phyloP scores from a whole-genome alignment of 805 yeast species.

The Pichia cabralensis region DNA sequence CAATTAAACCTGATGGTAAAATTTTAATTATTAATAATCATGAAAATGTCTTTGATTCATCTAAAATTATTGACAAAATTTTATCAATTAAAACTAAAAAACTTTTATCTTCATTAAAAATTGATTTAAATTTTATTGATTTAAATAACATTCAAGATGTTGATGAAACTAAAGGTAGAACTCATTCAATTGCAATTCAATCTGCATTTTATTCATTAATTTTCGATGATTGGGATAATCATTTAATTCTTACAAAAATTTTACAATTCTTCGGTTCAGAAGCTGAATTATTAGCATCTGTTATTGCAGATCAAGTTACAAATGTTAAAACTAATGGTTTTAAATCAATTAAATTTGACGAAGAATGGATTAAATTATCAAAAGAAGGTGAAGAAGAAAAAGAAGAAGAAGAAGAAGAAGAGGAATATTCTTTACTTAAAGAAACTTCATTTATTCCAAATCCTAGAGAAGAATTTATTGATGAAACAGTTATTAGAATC shows the following conservation, averaged over 20 bases:
- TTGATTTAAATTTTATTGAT: slow-evolving; percentile 51
- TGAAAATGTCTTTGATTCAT: slow-evolving; percentile 31
- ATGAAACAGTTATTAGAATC: slow-evolving; percentile 31
- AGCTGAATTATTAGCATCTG: slow-evolving; percentile 69
- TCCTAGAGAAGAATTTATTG: slow-evolving; percentile 40
- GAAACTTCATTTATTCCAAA: slow-evolving; percentile 61
- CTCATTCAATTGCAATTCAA: slow-evolving; percentile 65
- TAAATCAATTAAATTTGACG: slow-evolving; percentile 27
- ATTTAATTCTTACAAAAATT: slow-evolving; percentile 64
- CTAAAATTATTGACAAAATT: slow-evolving; percentile 38
- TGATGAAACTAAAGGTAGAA: slow-evolving; percentile 67
- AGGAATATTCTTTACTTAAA: slow-evolving; percentile 31
- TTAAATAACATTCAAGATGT: slow-evolving; percentile 52
- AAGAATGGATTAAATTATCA: slow-evolving; percentile 22
- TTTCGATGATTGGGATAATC: slow-evolving; percentile 46
- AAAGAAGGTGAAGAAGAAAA: slow-evolving; percentile 18
- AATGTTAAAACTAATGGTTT: slow-evolving; percentile 40
- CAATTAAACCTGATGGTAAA: slow-evolving; percentile 46
- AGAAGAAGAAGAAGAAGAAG: slow-evolving; percentile 27
- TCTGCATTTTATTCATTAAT: slow-evolving; percentile 71
- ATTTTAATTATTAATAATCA: slow-evolving; percentile 35
- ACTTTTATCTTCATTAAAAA: slow-evolving; percentile 40
- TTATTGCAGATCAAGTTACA: slow-evolving; percentile 54
- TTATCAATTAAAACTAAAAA: slow-evolving; percentile 47
- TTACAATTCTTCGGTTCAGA: slow-evolving; percentile 75